Conservation (phyloP, 306 rosid genomes). For the Prunus fruticosa region DNA sequence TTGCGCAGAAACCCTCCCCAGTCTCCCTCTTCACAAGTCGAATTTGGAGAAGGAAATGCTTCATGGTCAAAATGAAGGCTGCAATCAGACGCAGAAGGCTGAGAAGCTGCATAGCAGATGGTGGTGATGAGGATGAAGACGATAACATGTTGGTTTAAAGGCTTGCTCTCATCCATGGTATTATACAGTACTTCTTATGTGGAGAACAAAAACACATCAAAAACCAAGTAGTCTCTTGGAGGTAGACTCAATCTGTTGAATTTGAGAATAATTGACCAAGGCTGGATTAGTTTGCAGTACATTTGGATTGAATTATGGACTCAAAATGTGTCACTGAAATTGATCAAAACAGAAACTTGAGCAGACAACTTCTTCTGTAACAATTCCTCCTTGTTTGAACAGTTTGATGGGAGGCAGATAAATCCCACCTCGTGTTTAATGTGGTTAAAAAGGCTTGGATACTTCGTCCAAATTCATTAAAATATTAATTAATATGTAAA, state of each 20-base stretch:
- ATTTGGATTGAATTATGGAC: too few relatives aligned
- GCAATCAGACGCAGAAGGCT: slow-evolving; percentile 26
- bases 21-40: slow-evolving; percentile 32
- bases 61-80: slow-evolving; percentile 23
- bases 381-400: background rate
- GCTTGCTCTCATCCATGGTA: background rate
- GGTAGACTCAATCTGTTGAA: too few relatives aligned
- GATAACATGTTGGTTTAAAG: slow-evolving; percentile 3
- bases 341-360: too few relatives aligned
- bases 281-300: too few relatives aligned
- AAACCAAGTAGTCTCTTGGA: too few relatives aligned
- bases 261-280: too few relatives aligned
- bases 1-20: slow-evolving; percentile 33
- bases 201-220: too few relatives aligned
- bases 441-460: slow-evolving; percentile 16
- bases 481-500: too few relatives aligned
- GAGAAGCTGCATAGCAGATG: slow-evolving; percentile 14
- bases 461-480: slow-evolving; percentile 11
- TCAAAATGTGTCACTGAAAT: background rate
- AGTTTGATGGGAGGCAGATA: too few relatives aligned
- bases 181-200: too few relatives aligned
- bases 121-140: slow-evolving; percentile 19
- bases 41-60: background rate
- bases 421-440: background rate
- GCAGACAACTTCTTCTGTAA: background rate